Percentiles rank a stretch among this genome's conserved stretches.
These are phyloP conservation scores for Prunus mira DNA, from an alignment of 306 rosid genomes.

Conservation along the genomic window DNA sequence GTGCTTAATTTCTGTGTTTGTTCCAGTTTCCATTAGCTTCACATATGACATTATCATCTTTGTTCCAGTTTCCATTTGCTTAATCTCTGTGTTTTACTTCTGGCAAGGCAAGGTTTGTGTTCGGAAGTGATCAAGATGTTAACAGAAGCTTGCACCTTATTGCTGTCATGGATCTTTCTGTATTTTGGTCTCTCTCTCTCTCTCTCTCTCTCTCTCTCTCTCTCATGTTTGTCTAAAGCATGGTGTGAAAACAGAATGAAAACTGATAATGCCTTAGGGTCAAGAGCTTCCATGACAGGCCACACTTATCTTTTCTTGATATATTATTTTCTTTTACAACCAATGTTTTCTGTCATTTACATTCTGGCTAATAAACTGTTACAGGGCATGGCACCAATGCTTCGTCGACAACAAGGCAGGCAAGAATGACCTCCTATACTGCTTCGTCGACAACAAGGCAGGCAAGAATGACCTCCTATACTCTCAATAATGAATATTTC, in stretches of 20 bases:
- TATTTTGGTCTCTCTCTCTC: slow-evolving; percentile 45
- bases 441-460: slow-evolving; percentile 54
- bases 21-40: no score
- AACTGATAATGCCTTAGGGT: background rate
- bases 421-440: no score
- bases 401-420: no score
- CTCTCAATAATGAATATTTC: background rate
- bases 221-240: background rate
- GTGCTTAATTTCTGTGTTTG: background rate
- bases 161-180: slow-evolving; percentile 37
- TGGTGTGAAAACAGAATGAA: background rate
- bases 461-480: slow-evolving; percentile 37
- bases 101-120: background rate
- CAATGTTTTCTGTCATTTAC: background rate
- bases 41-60: no score
- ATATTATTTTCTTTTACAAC: background rate
- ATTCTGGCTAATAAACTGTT: background rate
- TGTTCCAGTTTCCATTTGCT: background rate
- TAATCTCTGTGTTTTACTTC: background rate
- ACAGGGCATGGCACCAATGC: slow-evolving; percentile 51
- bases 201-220: slow-evolving; percentile 21
- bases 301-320: no score
- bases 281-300: background rate
- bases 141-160: slow-evolving; percentile 19
- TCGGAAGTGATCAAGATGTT: slow-evolving; percentile 31